Evolutionary conservation across 2,329 filamentous ascomycete species (phyloP).

Genomic region (Microdochium nivale): DNA sequence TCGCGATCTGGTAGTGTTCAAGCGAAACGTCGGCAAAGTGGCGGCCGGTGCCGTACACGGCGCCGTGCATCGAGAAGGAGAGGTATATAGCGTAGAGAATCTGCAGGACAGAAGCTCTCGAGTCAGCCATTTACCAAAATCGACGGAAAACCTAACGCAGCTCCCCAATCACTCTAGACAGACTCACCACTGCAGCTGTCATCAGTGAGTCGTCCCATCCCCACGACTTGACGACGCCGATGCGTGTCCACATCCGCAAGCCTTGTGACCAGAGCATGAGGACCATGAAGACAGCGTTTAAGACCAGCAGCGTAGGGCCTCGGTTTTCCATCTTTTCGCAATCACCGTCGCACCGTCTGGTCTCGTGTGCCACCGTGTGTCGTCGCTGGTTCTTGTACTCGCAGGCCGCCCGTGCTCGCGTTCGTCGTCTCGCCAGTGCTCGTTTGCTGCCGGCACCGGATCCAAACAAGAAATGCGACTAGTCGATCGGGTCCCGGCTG

Average conservation of each 20-base stretch:
- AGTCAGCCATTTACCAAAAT: no score
- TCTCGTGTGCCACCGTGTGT: not conserved
- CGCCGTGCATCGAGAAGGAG: not conserved
- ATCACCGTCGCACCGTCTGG: not conserved
- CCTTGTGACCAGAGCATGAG: not conserved
- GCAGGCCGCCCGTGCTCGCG: no score
- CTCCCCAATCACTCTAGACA: not conserved
- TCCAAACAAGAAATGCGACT: no score
- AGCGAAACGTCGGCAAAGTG: not conserved
- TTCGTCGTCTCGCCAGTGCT: no score
- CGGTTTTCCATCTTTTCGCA: not conserved
- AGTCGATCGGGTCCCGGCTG: no score
- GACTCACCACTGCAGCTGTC: slow-evolving; percentile 1
- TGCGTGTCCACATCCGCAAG: not conserved
- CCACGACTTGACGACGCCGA: slow-evolving; percentile 1
- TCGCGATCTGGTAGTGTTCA: not conserved
- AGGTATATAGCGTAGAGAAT: not conserved
- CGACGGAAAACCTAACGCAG: no score
- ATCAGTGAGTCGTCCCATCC: slow-evolving; percentile 2
- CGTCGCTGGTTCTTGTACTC: not conserved
- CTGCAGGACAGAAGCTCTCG: no score
- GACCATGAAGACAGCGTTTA: not conserved
- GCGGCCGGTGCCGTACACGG: not conserved
- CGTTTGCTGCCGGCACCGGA: no score
- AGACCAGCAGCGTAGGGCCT: not conserved